Conservation (phyloP, 73 alveolate species). For the Effrenium voratum region DNA sequence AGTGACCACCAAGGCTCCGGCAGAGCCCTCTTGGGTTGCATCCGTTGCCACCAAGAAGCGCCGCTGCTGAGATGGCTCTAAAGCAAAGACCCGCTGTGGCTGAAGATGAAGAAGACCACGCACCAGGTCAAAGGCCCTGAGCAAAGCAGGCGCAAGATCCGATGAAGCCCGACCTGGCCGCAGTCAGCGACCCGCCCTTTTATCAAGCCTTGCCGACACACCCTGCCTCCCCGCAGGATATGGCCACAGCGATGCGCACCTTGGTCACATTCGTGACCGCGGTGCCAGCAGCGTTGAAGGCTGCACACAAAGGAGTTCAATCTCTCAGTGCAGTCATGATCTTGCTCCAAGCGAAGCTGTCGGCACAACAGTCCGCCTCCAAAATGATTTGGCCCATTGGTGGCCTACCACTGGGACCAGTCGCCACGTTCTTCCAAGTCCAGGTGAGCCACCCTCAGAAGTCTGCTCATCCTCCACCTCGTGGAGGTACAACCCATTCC, state of each 20-base stretch:
- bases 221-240: not conserved
- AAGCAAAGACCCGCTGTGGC: not conserved
- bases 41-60: not conserved
- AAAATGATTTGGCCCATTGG: not conserved
- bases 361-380: not conserved
- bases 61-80: not conserved
- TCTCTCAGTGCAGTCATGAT: not conserved
- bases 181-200: slow-evolving; percentile 31
- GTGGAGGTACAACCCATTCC: not conserved
- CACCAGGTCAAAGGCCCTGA: not conserved
- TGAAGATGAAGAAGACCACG: not conserved
- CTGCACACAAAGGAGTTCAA: not conserved
- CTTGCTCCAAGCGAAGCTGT: not conserved
- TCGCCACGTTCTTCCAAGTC: not conserved
- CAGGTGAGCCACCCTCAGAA: not conserved
- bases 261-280: not conserved
- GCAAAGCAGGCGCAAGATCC: slow-evolving; percentile 8
- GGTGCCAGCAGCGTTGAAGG: not conserved
- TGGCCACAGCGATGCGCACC: not conserved
- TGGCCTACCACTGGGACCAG: not conserved
- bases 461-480: not conserved
- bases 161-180: too few species aligned
- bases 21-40: too few species aligned
- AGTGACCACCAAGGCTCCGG: too few species aligned
- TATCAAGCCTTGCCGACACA: not conserved